Base-by-base conservation (phyloP, 345 rosid species). In the Populus nigra region DNA sequence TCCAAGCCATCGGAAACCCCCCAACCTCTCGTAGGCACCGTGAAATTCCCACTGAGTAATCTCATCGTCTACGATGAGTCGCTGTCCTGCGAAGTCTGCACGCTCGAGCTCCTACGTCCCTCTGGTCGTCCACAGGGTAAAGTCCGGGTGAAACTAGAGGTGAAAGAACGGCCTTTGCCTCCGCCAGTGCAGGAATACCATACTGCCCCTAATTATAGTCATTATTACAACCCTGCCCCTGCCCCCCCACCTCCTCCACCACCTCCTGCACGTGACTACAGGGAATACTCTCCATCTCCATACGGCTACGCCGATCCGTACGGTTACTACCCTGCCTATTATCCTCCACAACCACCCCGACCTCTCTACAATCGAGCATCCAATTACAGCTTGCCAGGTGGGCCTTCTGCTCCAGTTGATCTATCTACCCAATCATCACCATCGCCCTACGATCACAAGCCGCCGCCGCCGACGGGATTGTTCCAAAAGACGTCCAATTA, bases 321-420 rank as follows among this genome's bases (percentile, higher is more conserved):
- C 59, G 49, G 43, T 12, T 87, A 83, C 85, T 84, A 82, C 65
- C 25, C 88, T 27, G 81, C 85, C 38, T 87, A 81, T 47, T 86
- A 89, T 67, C 55, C 81, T 31, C 70, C 78, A 47, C 80, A 62
- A 1, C 82, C 88, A 1, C 82, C 86, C 3, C 88, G 84, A 63
- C 88, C 89, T 0, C 66, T 82, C 76, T 82, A 80, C 83, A 77
- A 72, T 71, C 87, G 87, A 39, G 78, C 83, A 2, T 80, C 88
- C 68, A 80, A 69, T 80, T 71, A 69, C 81, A 71, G 71, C 13
- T 5, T 77, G 8, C 73, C 80, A 13, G 69, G 66, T 73, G 87
- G 83, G 2, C 90, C 92, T 25, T 87, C 92, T 23, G 92, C 92
- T 63, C 92, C 92, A 0, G 87, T 80, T 47, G 88, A 86, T 62